phyloP scores from a whole-genome alignment of 1,284 basidiomycete genomes.

The Tetrapyrgos nigripes region DNA sequence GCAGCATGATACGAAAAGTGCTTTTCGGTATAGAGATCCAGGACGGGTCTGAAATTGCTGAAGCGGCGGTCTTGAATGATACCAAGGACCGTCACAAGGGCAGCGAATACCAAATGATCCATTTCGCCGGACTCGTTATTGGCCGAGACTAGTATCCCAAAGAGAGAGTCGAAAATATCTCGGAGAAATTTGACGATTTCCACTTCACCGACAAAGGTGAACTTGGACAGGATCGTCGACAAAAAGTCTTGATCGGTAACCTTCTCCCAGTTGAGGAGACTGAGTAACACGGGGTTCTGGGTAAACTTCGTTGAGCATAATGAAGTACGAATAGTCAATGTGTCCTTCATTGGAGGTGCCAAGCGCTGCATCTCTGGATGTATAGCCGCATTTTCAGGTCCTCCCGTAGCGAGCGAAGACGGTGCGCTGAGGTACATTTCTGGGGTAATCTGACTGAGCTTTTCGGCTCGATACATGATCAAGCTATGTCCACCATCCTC shows the following conservation, averaged over 20 bases:
- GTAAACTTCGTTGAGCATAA: constrained; percentile 94
- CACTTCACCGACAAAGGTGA: constrained; percentile 91
- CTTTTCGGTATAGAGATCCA: constrained; percentile 92
- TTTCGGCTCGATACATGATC: constrained; percentile 83
- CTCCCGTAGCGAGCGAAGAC: constrained; percentile 59
- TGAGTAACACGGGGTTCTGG: constrained; percentile 88
- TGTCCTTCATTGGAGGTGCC: constrained; percentile 78
- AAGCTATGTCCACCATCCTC: constrained; percentile 92
- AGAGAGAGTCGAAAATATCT: constrained; percentile 93
- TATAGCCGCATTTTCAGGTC: constrained; percentile 63
- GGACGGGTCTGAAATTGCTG: constrained; percentile 91
- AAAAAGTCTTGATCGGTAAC: constrained; percentile 72
- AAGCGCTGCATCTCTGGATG: constrained; percentile 70
- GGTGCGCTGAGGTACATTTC: constrained; percentile 77
- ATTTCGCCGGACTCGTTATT: constrained; percentile 82
- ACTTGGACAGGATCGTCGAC: constrained; percentile 79
- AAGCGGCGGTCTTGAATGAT: constrained; percentile 96
- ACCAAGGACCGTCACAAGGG: constrained; percentile 87
- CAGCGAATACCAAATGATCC: constrained; percentile 89
- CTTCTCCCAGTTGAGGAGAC: constrained; percentile 86
- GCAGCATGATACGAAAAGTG: constrained; percentile 86
- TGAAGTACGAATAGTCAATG: constrained; percentile 85
- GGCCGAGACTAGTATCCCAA: constrained; percentile 84
- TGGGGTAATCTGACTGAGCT: constrained; percentile 62
- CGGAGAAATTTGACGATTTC: constrained; percentile 96